Conservation (phyloP, 305 asterid genomes). For the Solanum hybrid region DNA sequence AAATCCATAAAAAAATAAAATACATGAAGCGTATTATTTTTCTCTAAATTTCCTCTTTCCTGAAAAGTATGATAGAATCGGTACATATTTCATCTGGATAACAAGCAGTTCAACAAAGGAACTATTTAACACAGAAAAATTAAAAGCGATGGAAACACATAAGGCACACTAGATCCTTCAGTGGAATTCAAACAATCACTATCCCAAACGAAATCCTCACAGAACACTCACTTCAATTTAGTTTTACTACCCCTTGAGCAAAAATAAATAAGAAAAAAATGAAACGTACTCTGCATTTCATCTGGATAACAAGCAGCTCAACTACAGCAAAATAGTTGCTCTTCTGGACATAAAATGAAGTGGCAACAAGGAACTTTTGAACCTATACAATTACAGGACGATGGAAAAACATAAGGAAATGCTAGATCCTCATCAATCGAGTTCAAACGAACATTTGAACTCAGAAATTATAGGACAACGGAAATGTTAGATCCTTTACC, state of each 20-base stretch:
- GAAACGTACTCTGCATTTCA: no score
- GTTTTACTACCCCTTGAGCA: no score
- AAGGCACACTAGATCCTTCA: neutral
- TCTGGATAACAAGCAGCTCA: no score
- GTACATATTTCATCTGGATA: neutral
- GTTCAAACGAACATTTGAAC: neutral
- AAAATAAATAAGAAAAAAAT: no score
- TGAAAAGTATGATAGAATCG: neutral
- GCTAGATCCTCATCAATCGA: neutral
- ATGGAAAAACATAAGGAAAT: neutral
- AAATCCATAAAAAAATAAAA: no score
- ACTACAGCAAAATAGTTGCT: neutral
- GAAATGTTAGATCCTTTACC: neutral
- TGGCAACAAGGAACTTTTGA: no score
- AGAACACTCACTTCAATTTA: neutral
- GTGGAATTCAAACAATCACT: no score
- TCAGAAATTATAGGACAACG: neutral
- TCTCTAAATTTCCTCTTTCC: no score
- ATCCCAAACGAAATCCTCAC: neutral
- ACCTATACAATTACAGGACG: no score
- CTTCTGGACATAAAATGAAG: neutral
- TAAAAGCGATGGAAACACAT: neutral
- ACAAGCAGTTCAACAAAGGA: neutral
- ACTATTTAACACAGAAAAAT: neutral
- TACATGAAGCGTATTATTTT: no score